These are phyloP conservation scores for Aaosphaeria arxii DNA, from an alignment of 2,329 filamentous ascomycete genomes.

Conservation along the genomic window DNA sequence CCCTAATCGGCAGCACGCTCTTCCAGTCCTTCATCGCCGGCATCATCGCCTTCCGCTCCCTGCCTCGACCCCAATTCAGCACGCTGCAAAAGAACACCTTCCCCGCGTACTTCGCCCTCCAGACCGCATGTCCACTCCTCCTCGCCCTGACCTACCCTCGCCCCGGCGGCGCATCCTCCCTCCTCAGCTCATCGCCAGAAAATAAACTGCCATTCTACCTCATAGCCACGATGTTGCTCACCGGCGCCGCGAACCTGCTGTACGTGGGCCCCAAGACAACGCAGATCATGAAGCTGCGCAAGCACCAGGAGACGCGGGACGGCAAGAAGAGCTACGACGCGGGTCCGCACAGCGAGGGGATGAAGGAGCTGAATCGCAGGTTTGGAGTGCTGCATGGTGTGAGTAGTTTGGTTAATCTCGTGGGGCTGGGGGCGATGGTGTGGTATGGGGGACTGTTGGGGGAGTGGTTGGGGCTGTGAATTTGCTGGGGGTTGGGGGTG, in stretches of 20 bases:
- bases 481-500: neutral
- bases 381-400: constrained; percentile 80
- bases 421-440: constrained; percentile 65
- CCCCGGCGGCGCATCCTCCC: constrained; percentile 16
- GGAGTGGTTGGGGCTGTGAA: constrained; percentile 49
- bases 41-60: constrained; percentile 70
- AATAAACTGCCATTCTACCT: constrained; percentile 47
- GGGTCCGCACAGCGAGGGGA: constrained; percentile 78
- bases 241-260: constrained; percentile 66
- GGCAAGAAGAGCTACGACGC: constrained; percentile 83
- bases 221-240: constrained; percentile 66
- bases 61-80: constrained; percentile 78
- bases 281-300: constrained; percentile 70
- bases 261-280: constrained; percentile 74
- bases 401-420: constrained; percentile 75
- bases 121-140: constrained; percentile 69
- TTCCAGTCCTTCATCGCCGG: constrained; percentile 81
- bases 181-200: constrained; percentile 1
- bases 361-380: constrained; percentile 53
- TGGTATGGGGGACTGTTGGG: constrained; percentile 77
- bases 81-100: constrained; percentile 74
- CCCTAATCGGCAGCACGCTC: constrained; percentile 79
- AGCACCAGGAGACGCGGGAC: constrained; percentile 82
- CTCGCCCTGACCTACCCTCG: constrained; percentile 77
- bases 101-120: constrained; percentile 83